Evolutionary conservation across 352 stramenopile genomes (phyloP).

Genomic region (Phytophthora multivora): DNA sequence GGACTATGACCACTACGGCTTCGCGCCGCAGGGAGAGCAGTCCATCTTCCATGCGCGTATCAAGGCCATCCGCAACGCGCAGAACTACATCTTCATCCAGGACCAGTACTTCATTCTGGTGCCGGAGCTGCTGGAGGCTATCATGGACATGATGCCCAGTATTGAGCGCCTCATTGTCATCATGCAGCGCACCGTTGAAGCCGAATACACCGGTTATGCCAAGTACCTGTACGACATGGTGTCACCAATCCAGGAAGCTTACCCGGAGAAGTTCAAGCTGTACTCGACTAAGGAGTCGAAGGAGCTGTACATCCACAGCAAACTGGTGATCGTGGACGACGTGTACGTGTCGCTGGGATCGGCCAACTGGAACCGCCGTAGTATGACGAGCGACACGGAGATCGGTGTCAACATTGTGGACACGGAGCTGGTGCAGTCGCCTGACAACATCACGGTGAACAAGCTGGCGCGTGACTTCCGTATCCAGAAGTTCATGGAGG

Average conservation of each 20-base stretch:
- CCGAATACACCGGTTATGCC: slow-evolving; percentile 50
- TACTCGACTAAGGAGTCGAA: slow-evolving; percentile 53
- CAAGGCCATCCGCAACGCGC: slow-evolving; percentile 57
- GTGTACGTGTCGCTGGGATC: slow-evolving; percentile 84
- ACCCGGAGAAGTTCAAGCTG: slow-evolving; percentile 59
- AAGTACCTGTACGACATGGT: slow-evolving; percentile 73
- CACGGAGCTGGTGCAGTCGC: slow-evolving; percentile 33
- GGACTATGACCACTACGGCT: slow-evolving; percentile 48
- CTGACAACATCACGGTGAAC: slow-evolving; percentile 44
- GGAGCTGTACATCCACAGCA: slow-evolving; percentile 79
- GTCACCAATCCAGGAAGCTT: slow-evolving; percentile 43
- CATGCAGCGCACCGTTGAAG: slow-evolving; percentile 43
- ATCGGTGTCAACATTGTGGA: slow-evolving; percentile 61
- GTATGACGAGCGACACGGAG: slow-evolving; percentile 71
- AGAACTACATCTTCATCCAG: slow-evolving; percentile 71
- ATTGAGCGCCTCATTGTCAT: slow-evolving; percentile 62
- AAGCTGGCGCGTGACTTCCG: slow-evolving; percentile 48
- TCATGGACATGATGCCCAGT: slow-evolving; percentile 47
- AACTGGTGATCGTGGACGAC: slow-evolving; percentile 85
- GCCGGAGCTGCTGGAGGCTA: slow-evolving; percentile 50
- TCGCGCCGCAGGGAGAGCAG: slow-evolving; percentile 59
- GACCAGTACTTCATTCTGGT: slow-evolving; percentile 77
- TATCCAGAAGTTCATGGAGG: slow-evolving; percentile 60
- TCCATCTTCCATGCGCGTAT: slow-evolving; percentile 53
- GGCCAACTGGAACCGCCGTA: slow-evolving; percentile 92